Evolutionary conservation across 176 grass and related monocot species (phyloP).

Genomic region (Leersia perrieri): DNA sequence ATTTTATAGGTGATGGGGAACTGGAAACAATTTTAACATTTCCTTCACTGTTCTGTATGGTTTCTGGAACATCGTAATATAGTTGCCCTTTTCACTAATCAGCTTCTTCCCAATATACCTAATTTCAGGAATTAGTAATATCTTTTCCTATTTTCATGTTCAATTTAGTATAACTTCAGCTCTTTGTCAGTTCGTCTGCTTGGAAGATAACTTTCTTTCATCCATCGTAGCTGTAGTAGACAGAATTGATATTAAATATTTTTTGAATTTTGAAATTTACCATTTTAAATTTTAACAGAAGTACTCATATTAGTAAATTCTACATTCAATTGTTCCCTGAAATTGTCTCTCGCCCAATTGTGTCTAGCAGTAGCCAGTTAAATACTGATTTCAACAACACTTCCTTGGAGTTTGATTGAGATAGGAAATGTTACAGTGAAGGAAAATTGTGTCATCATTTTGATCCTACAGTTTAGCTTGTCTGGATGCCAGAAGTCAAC

Average conservation of each 20-base stretch:
- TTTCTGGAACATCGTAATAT: neutral
- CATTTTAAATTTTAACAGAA: neutral
- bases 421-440: too few relatives aligned
- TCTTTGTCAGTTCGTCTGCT: neutral
- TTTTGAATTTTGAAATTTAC: neutral
- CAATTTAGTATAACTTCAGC: neutral
- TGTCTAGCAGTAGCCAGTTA: too few relatives aligned
- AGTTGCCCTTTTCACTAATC: neutral
- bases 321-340: too few relatives aligned
- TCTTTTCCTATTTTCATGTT: neutral
- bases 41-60: neutral
- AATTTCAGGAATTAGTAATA: neutral
- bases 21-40: neutral
- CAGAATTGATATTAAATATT: neutral
- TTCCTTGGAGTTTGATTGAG: too few relatives aligned
- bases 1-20: neutral
- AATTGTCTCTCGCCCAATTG: too few relatives aligned
- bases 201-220: neutral
- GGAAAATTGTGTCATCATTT: too few relatives aligned
- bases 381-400: too few relatives aligned
- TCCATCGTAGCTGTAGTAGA: neutral
- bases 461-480: too few relatives aligned
- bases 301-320: neutral
- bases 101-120: neutral
- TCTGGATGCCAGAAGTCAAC: too few relatives aligned